phyloP scores from a whole-genome alignment of 345 rosid species.

The Gossypium bickii region DNA sequence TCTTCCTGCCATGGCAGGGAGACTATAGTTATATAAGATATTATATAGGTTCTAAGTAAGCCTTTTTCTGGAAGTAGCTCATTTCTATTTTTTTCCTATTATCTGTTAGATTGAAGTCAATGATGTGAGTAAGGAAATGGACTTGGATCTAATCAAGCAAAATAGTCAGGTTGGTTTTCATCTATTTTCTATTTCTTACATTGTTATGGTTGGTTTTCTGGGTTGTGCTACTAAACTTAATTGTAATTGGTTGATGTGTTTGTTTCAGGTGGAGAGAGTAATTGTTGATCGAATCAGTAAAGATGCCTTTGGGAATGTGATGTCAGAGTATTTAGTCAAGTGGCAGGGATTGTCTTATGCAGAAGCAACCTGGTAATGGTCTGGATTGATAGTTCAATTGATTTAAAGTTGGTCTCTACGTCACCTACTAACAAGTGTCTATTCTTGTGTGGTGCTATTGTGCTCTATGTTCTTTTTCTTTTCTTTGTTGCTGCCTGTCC shows the following conservation, averaged over 20 bases:
- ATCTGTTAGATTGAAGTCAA: constrained; percentile 81
- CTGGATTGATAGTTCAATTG: neutral
- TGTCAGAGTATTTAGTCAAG: constrained; percentile 93
- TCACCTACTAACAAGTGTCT: neutral
- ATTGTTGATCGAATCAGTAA: constrained; percentile 79
- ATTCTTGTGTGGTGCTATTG: neutral
- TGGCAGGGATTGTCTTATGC: constrained; percentile 99
- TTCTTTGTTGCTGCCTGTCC: neutral
- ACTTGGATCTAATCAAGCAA: constrained; percentile 94
- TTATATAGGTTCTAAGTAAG: neutral
- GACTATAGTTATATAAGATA: neutral
- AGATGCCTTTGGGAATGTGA: constrained; percentile 62
- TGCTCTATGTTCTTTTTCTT: neutral
- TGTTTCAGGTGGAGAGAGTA: constrained; percentile 82
- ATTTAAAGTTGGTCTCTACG: neutral
- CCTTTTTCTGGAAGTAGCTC: neutral
- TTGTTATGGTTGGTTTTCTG: neutral
- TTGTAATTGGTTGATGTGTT: constrained; percentile 21
- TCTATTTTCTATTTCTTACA: constrained; percentile 6
- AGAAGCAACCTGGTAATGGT: constrained; percentile 89
- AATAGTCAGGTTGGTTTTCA: constrained; percentile 71
- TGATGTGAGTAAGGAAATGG: constrained; percentile 99
- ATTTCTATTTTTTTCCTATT: neutral
- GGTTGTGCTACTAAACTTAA: neutral
- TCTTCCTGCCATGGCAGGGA: neutral